Evolutionary conservation across 257 asterid species (phyloP).

Genomic region (Solanum verrucosum): DNA sequence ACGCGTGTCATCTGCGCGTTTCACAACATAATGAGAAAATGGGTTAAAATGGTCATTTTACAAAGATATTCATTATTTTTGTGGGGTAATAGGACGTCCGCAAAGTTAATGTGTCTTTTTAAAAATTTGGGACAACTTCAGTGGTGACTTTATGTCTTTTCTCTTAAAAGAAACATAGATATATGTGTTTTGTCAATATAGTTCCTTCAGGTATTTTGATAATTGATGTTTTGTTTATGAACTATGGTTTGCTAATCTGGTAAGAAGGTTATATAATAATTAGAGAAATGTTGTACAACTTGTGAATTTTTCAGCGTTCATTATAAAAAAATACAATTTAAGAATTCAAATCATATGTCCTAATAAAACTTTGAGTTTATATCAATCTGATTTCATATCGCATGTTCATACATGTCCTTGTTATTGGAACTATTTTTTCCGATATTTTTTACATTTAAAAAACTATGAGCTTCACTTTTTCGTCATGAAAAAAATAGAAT

Average conservation of each 20-base stretch:
- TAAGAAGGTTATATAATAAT: neutral
- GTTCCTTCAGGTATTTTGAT: neutral
- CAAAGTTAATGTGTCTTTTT: too few species aligned
- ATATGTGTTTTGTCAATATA: neutral
- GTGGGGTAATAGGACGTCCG: too few species aligned
- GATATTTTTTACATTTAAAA: neutral
- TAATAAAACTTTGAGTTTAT: neutral
- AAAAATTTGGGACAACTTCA: rapidly evolving
- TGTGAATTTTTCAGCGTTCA: neutral
- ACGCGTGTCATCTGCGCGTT: too few species aligned
- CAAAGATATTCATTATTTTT: too few species aligned
- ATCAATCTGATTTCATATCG: neutral
- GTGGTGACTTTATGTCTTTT: too few species aligned
- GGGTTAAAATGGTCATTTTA: too few species aligned
- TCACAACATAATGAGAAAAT: too few species aligned
- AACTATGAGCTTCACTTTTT: neutral
- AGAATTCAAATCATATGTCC: neutral
- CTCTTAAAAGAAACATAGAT: neutral
- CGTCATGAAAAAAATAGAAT: neutral
- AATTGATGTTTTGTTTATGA: neutral
- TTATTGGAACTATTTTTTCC: too few species aligned
- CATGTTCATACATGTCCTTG: rapidly evolving
- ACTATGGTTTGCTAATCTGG: neutral
- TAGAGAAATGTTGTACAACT: neutral
- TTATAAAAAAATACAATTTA: neutral